Percentiles rank a stretch among this genome's conserved stretches.
Conservation (phyloP, 1,139 yeast genomes). For the Geotrichum reessii region DNA sequence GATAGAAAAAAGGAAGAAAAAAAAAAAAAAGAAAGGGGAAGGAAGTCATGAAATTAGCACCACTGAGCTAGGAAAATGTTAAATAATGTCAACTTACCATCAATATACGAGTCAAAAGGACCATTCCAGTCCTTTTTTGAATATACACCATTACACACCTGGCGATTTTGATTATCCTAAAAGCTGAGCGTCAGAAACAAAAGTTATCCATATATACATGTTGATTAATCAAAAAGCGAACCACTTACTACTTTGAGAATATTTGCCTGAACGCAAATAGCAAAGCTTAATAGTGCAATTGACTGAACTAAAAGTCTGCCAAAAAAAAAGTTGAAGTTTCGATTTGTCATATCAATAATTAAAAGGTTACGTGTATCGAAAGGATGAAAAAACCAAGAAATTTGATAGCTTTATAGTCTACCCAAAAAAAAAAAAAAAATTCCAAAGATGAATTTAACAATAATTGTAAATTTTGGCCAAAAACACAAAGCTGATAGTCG, state of each 20-base stretch:
- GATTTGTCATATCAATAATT: not conserved
- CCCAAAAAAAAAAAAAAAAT: not conserved
- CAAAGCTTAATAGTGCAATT: slow-evolving; percentile 9
- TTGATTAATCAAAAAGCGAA: not conserved
- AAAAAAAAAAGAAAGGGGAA: not conserved
- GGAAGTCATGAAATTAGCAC: not conserved
- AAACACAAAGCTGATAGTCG: slow-evolving; percentile 3
- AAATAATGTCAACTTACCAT: slow-evolving; percentile 16
- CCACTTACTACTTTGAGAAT: slow-evolving; percentile 23
- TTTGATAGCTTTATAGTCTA: not conserved
- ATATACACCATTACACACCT: slow-evolving; percentile 86
- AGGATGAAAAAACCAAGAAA: not conserved
- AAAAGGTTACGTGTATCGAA: not conserved
- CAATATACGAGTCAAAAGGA: slow-evolving; percentile 37
- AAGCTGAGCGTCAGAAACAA: not conserved
- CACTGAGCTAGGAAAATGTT: not conserved
- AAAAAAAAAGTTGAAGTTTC: slow-evolving; percentile 1
- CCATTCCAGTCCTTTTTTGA: slow-evolving; percentile 88
- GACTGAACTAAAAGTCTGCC: slow-evolving; percentile 1
- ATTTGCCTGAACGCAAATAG: slow-evolving; percentile 19
- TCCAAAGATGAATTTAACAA: not conserved
- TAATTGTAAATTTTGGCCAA: no score
- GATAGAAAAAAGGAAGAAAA: not conserved
- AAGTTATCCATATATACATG: not conserved
- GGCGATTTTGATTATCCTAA: slow-evolving; percentile 35